Evolutionary conservation across 148 eudicot genomes (phyloP), one percentile per base, ranked within the genome.

Genomic region (Polygonum aviculare): DNA sequence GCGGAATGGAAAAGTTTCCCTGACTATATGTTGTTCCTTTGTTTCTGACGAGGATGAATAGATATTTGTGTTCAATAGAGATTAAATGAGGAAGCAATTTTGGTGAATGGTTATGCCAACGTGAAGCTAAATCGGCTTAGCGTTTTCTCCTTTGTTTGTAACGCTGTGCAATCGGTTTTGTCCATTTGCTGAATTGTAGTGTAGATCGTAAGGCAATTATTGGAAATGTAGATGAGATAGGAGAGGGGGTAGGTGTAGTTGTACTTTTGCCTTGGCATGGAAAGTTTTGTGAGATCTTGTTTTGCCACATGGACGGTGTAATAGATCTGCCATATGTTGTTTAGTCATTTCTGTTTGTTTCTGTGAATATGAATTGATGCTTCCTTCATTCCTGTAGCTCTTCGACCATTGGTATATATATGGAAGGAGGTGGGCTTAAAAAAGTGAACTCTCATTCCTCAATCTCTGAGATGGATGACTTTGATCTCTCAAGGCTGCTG

Each of bases 391-490:
- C 11, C 19, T 67, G 44, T 67, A 67, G 72, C 72, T 12, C 18
- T 67, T 67, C 44, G 36, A 38, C 44, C 14, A 19, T 69, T 69
- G n/a, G 31, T 26, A 40, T 74, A 75, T 79, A 54, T 9, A 88
- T 87, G 91, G 94, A 90, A 14, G 88, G 21, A 18, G 87, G 21
- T 74, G 94, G 94, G 80, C 83, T 94, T 15, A 82, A 83, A 69
- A 90, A 88, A 26, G 98, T 94, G 82, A 80, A 91, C 79, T 93
- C 98, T 48, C 84, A 87, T 75, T 85, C 85, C 81, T 91, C 98
- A 4, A 87, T 94, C 74, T 76, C 93, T n/a, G 97, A 91, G 69
- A 76, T 87, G 89, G 94, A 91, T 74, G 98, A 94, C 79, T 86
- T 3, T 79, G 94, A 90, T 72, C 90, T 94, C 70, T 79, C 88